Evolutionary conservation across 306 rosid genomes (phyloP).

Genomic region (Canavalia gladiata): DNA sequence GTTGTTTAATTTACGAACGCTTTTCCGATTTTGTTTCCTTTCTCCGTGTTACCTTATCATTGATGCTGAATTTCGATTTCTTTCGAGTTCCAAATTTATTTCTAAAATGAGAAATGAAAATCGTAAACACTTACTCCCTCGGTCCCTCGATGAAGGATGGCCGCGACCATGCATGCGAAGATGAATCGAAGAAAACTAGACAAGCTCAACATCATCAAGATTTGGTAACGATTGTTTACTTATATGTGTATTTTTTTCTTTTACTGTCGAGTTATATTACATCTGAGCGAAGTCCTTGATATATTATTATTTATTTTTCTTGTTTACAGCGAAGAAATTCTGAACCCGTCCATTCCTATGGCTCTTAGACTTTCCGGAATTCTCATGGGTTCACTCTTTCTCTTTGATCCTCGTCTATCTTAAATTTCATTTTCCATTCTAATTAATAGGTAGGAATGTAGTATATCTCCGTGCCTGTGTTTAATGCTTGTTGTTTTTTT

Average conservation of each 20-base stretch:
- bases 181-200: conserved; percentile 76
- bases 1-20: background rate
- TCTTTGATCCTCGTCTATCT: background rate
- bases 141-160: conserved; percentile 48
- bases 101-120: conserved; percentile 10
- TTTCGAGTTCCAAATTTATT: background rate
- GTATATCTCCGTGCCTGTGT: background rate
- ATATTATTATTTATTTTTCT: background rate
- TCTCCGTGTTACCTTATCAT: background rate
- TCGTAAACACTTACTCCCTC: conserved; percentile 1
- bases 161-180: conserved; percentile 61
- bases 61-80: conserved; percentile 16
- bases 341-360: conserved; percentile 92
- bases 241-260: background rate
- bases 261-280: background rate
- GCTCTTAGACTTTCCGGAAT: conserved; percentile 94
- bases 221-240: conserved; percentile 61
- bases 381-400: conserved; percentile 78
- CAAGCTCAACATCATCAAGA: conserved; percentile 74
- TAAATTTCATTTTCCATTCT: conserved; percentile 15
- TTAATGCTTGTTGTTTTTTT: conserved; percentile 4
- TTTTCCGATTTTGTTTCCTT: background rate
- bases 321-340: conserved; percentile 79
- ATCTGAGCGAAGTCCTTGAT: background rate
- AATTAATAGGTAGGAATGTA: conserved; percentile 24